Percentiles rank a stretch among this genome's conserved stretches.
phyloP scores from a whole-genome alignment of 768 basidiomycete species.

The Russula foetens region DNA sequence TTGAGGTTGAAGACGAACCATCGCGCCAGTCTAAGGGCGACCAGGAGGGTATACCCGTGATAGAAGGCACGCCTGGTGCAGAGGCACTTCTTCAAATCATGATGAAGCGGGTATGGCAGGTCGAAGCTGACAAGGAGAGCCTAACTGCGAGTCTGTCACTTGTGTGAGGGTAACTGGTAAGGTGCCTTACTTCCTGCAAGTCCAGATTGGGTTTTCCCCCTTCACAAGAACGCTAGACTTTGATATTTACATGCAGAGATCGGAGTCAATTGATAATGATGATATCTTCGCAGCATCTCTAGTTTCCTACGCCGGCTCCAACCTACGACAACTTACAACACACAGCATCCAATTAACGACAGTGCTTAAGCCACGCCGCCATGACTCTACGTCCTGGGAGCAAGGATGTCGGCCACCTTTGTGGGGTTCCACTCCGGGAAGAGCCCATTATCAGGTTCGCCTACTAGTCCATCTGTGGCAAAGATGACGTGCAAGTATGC shows the following conservation, averaged over 20 bases:
- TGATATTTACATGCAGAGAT: neutral
- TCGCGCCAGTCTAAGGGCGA: neutral
- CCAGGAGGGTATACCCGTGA: constrained; percentile 26
- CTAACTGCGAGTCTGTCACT: neutral
- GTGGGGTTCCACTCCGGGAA: constrained; percentile 22
- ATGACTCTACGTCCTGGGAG: neutral
- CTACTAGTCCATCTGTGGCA: constrained; percentile 9
- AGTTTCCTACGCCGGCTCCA: neutral
- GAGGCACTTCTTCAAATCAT: constrained; percentile 40
- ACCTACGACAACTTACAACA: neutral
- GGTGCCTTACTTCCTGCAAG: neutral
- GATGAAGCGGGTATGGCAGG: constrained; percentile 49
- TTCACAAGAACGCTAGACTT: neutral
- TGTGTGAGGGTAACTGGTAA: neutral
- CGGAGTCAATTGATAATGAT: neutral
- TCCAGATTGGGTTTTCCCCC: neutral
- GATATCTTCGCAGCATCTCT: neutral
- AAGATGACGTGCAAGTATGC: constrained; percentile 7
- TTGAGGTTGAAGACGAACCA: constrained; percentile 36
- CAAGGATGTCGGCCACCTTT: constrained; percentile 12
- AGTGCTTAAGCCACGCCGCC: no score
- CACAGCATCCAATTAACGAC: neutral
- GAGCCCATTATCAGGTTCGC: constrained; percentile 12
- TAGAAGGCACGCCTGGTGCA: constrained; percentile 61
- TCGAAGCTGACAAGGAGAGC: constrained; percentile 9